Conservation (phyloP, 2,329 filamentous ascomycete genomes). For the Cladophialophora exuberans region DNA sequence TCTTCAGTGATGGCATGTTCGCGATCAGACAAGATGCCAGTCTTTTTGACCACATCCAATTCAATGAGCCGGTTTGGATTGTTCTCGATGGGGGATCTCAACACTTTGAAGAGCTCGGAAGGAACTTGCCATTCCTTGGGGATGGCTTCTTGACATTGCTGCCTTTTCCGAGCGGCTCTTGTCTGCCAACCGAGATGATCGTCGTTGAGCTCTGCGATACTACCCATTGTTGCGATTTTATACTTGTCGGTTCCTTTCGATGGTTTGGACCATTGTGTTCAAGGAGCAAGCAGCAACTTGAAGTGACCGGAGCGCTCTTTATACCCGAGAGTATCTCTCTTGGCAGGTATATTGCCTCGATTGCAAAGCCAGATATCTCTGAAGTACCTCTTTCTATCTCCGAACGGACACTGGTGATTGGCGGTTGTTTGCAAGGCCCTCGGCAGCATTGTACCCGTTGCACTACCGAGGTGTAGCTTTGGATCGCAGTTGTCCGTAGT, state of each 20-base stretch:
- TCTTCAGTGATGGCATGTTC: conserved; percentile 55
- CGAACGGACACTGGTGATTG: no score
- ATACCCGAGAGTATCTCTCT: no score
- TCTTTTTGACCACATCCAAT: conserved; percentile 41
- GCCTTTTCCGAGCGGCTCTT: conserved; percentile 25
- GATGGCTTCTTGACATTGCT: conserved; percentile 24
- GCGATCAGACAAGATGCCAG: conserved; percentile 48
- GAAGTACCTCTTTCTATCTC: no score
- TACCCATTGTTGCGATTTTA: conserved; percentile 14
- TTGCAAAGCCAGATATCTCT: no score
- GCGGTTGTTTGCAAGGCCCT: no score
- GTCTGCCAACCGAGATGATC: conserved; percentile 18
- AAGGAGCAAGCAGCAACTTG: no score
- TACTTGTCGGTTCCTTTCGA: no score
- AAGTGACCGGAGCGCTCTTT: no score
- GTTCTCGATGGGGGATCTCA: conserved; percentile 25
- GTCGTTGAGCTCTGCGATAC: conserved; percentile 2
- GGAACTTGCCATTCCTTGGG: conserved; percentile 38
- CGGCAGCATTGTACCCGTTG: neutral
- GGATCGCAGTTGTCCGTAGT: conserved; percentile 12
- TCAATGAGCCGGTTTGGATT: conserved; percentile 36
- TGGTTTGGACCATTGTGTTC: no score
- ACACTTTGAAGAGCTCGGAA: conserved; percentile 15
- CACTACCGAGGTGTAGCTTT: neutral
- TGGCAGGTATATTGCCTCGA: no score